phyloP scores from a whole-genome alignment of 768 basidiomycete species.

The Boletus eberwhitei region DNA sequence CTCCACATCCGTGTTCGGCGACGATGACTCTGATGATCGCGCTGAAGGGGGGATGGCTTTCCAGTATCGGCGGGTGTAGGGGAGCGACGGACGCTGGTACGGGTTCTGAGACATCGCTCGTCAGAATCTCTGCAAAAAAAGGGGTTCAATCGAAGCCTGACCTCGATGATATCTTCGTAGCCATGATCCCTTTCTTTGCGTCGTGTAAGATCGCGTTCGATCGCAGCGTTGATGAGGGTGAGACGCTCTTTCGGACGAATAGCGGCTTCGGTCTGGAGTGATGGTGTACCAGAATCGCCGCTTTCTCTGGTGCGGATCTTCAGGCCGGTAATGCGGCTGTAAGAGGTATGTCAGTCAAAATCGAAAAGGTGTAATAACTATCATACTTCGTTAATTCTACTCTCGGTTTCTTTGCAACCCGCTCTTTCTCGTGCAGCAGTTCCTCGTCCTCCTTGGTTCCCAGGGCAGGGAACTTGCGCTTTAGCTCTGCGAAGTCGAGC shows the following conservation, averaged over 20 bases:
- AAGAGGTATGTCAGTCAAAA: slow-evolving; percentile 1
- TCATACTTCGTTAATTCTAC: slow-evolving; percentile 21
- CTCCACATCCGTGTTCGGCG: slow-evolving; percentile 19
- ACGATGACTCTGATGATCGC: slow-evolving; percentile 30
- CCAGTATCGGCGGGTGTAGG: slow-evolving; percentile 65
- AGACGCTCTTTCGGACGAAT: slow-evolving; percentile 68
- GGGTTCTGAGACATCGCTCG: slow-evolving; percentile 45
- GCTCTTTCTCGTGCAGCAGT: slow-evolving; percentile 68
- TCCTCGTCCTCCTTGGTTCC: slow-evolving; percentile 69
- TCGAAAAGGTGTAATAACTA: too few relatives aligned
- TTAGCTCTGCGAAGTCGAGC: slow-evolving; percentile 70
- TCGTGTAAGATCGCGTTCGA: slow-evolving; percentile 58
- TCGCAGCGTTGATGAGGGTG: slow-evolving; percentile 46
- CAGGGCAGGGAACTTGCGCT: slow-evolving; percentile 65
- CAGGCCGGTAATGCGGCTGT: slow-evolving; percentile 46
- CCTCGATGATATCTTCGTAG: slow-evolving; percentile 89
- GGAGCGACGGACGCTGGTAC: slow-evolving; percentile 60
- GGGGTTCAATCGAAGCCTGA: slow-evolving; percentile 32
- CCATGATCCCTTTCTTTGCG: slow-evolving; percentile 73
- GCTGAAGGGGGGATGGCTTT: slow-evolving; percentile 50
- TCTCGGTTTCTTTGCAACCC: slow-evolving; percentile 58
- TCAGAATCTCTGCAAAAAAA: not conserved
- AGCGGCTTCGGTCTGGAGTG: slow-evolving; percentile 42
- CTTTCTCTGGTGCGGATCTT: slow-evolving; percentile 52
- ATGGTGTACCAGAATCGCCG: slow-evolving; percentile 37